phyloP scores from a whole-genome alignment of 2,329 filamentous ascomycete genomes.

The Aspergillus sp. region DNA sequence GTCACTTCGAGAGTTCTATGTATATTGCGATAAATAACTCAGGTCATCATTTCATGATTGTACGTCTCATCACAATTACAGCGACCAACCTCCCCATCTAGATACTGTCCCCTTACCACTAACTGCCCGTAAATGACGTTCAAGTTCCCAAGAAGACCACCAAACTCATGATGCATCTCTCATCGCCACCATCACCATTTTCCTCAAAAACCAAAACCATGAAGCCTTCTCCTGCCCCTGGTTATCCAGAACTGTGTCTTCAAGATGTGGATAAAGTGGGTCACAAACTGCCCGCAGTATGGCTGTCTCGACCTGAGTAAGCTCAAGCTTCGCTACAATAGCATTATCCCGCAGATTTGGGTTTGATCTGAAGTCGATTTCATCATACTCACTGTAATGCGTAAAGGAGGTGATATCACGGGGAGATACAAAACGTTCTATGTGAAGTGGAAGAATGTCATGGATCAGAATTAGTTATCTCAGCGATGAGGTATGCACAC shows the following conservation, averaged over 20 bases:
- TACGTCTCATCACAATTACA: no score
- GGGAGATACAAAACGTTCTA: background rate
- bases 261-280: background rate
- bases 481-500: no score
- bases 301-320: background rate
- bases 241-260: background rate
- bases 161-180: background rate
- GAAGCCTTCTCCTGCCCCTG: background rate
- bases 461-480: no score
- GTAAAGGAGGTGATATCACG: background rate
- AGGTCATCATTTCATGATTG: no score
- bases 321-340: background rate
- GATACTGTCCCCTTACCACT: background rate
- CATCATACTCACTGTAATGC: background rate
- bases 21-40: no score
- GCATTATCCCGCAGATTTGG: background rate
- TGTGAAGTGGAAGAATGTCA: no score
- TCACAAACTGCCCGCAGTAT: background rate
- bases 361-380: background rate
- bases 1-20: no score
- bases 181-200: background rate
- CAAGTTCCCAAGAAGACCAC: background rate
- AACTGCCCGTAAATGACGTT: background rate
- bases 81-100: background rate
- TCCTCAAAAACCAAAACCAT: no score